phyloP scores from a whole-genome alignment of 306 rosid species.

The Pyrus communis region DNA sequence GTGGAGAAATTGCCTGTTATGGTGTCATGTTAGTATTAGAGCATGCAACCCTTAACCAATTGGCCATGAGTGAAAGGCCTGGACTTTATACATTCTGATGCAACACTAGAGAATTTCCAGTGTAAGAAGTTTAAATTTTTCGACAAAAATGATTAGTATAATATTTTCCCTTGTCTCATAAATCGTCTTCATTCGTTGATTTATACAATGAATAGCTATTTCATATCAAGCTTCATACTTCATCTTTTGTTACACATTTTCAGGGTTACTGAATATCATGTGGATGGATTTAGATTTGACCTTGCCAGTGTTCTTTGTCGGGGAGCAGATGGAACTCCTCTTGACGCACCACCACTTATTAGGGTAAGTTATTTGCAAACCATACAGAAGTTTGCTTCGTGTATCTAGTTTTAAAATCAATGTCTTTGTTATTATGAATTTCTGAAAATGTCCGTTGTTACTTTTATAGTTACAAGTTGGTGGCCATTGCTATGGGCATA shows the following conservation, averaged over 20 bases:
- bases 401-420: neutral
- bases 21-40: neutral
- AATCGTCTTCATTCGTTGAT: neutral
- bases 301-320: conserved; percentile 92
- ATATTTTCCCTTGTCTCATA: neutral
- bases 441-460: neutral
- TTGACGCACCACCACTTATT: conserved; percentile 65
- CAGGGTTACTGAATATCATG: conserved; percentile 91
- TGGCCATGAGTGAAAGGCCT: no score
- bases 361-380: conserved; percentile 43
- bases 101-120: neutral
- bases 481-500: neutral
- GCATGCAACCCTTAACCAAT: neutral
- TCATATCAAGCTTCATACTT: conserved; percentile 2
- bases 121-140: neutral
- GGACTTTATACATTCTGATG: no score
- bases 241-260: conserved; percentile 16
- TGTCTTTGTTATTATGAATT: neutral
- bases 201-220: neutral
- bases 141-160: neutral
- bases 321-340: conserved; percentile 79
- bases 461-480: neutral
- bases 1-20: neutral
- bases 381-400: neutral
- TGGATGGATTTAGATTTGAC: conserved; percentile 97